phyloP scores from a whole-genome alignment of 2,329 filamentous ascomycete species.

The Cercospora sojina region DNA sequence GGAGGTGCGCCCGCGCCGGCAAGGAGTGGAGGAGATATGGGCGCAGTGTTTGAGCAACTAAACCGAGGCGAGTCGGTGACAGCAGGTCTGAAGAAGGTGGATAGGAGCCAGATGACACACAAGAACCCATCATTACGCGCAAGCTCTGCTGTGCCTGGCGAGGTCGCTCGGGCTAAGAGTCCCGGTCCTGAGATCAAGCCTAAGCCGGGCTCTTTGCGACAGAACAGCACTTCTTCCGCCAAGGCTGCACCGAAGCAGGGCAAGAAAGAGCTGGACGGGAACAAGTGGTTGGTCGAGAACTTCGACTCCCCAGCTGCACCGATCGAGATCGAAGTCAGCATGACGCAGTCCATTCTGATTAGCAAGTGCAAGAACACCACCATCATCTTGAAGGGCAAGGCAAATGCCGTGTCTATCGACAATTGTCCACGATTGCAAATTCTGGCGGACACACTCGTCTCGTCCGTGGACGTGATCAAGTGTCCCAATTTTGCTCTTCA shows the following conservation, averaged over 20 bases:
- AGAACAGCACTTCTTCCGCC: conserved; percentile 39
- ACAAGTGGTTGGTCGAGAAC: conserved; percentile 96
- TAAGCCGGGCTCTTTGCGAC: conserved; percentile 51
- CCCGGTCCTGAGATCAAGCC: conserved; percentile 75
- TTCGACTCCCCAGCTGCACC: conserved; percentile 73
- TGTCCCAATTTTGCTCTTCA: conserved; percentile 84
- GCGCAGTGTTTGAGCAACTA: conserved; percentile 85
- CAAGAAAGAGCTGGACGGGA: conserved; percentile 57
- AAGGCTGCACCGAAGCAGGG: conserved; percentile 28
- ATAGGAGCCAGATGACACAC: conserved; percentile 95
- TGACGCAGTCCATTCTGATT: conserved; percentile 88
- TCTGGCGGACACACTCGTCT: conserved; percentile 84
- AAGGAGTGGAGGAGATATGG: conserved; percentile 60
- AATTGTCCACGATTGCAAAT: conserved; percentile 82
- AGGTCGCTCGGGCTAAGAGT: conserved; percentile 67
- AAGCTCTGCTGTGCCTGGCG: conserved; percentile 64
- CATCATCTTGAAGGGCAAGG: conserved; percentile 86
- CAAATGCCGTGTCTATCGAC: conserved; percentile 94
- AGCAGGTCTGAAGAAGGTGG: conserved; percentile 84
- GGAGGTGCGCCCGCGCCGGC: conserved; percentile 52
- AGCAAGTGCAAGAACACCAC: conserved; percentile 89
- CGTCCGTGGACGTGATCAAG: conserved; percentile 92
- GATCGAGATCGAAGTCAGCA: conserved; percentile 75
- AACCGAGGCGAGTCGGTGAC: conserved; percentile 90
- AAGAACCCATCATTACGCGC: conserved; percentile 89